phyloP scores from a whole-genome alignment of 2,329 filamentous ascomycete species.

The Arthrobotrys sphaeroides region DNA sequence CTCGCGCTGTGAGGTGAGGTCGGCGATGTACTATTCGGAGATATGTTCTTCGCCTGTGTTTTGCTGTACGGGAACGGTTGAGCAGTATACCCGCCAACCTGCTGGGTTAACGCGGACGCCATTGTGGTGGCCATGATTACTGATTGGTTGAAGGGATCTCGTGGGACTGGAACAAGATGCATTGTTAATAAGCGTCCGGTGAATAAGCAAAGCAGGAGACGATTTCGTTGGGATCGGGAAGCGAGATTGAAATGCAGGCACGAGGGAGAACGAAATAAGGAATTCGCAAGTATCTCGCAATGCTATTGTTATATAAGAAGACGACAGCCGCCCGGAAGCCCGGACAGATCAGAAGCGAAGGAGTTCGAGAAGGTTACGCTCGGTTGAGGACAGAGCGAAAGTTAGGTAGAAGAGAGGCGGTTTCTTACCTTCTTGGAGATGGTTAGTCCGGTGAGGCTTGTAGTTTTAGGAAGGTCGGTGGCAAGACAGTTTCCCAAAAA shows the following conservation, averaged over 20 bases:
- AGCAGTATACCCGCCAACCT: slow-evolving; percentile 4
- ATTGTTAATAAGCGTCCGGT: slow-evolving; percentile 28
- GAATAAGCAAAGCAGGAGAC: slow-evolving; percentile 10
- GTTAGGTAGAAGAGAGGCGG: slow-evolving; percentile 35
- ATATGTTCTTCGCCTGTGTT: slow-evolving; percentile 48
- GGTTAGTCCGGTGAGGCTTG: slow-evolving; percentile 20
- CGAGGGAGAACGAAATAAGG: slow-evolving; percentile 37
- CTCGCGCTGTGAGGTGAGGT: slow-evolving; percentile 46
- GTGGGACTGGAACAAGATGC: slow-evolving; percentile 49
- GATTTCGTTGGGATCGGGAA: slow-evolving; percentile 27
- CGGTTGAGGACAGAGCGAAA: slow-evolving; percentile 32
- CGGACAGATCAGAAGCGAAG: slow-evolving; percentile 28
- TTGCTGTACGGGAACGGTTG: slow-evolving; percentile 28
- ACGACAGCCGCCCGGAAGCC: background rate
- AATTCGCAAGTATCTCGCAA: slow-evolving; percentile 42
- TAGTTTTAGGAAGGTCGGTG: slow-evolving; percentile 46
- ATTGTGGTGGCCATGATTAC: slow-evolving; percentile 46
- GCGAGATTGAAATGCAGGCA: slow-evolving; percentile 36
- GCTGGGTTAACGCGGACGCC: slow-evolving; percentile 34
- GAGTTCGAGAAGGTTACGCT: slow-evolving; percentile 50
- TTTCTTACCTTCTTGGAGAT: slow-evolving; percentile 51
- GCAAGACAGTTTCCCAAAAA: slow-evolving; percentile 44
- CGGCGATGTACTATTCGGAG: slow-evolving; percentile 46
- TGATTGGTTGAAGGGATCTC: slow-evolving; percentile 29
- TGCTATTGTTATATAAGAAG: slow-evolving; percentile 35